Conservation (phyloP, 176 grass and related monocot species). For the Lolium perenne region DNA sequence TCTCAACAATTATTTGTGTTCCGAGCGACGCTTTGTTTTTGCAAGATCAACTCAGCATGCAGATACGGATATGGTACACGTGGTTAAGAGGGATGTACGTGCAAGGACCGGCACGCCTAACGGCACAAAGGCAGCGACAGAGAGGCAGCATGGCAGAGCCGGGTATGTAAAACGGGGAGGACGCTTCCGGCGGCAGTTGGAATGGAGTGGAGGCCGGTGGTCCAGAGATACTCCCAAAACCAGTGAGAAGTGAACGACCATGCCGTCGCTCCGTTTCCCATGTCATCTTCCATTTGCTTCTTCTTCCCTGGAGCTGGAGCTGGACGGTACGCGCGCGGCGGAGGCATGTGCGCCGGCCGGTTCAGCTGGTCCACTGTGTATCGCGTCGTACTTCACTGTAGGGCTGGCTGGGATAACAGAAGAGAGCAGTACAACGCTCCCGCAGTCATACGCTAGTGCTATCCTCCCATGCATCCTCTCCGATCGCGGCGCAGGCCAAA, state of each 20-base stretch:
- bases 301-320: background rate
- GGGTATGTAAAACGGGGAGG: background rate
- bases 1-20: no score
- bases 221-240: background rate
- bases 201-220: background rate
- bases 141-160: no score
- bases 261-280: background rate
- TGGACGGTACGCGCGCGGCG: background rate
- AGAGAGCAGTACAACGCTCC: no score
- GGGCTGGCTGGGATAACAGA: background rate
- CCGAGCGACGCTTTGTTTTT: no score
- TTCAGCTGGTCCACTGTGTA: background rate
- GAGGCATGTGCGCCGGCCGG: constrained; percentile 30
- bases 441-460: background rate
- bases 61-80: background rate
- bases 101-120: background rate
- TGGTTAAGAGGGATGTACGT: background rate
- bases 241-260: no score
- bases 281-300: background rate
- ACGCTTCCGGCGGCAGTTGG: background rate
- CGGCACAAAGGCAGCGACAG: no score
- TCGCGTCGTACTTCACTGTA: background rate
- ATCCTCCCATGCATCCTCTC: background rate
- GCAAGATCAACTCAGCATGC: background rate
- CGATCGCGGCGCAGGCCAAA: background rate